These are phyloP conservation scores for Boletus edulis DNA, from an alignment of 768 basidiomycete genomes.

Conservation along the genomic window DNA sequence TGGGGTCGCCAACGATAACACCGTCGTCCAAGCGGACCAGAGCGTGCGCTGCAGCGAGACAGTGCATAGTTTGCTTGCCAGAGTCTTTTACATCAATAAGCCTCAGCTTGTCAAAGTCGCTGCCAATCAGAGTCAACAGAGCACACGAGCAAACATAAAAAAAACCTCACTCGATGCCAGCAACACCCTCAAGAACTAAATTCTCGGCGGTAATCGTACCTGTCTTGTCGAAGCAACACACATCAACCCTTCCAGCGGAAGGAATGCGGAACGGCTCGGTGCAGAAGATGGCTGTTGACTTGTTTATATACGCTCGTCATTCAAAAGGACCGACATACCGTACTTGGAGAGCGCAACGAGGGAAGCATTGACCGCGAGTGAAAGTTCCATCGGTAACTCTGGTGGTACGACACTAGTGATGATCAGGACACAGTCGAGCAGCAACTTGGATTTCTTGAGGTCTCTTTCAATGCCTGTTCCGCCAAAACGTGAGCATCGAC, in stretches of 20 bases:
- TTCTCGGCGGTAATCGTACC: constrained; percentile 98
- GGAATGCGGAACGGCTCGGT: constrained; percentile 99
- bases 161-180: constrained; percentile 78
- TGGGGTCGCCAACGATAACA: constrained; percentile 93
- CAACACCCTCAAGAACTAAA: constrained; percentile 91
- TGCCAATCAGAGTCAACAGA: constrained; percentile 27
- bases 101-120: constrained; percentile 55
- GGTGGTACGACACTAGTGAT: constrained; percentile 98
- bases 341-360: constrained; percentile 91
- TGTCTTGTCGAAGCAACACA: constrained; percentile 99
- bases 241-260: constrained; percentile 91
- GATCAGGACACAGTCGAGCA: constrained; percentile 94
- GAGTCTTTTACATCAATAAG: constrained; percentile 80
- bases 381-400: constrained; percentile 97
- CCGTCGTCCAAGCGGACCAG: constrained; percentile 94
- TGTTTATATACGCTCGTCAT: neutral
- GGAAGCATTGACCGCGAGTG: constrained; percentile 92
- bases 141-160: neutral
- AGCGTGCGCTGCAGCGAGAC: constrained; percentile 93
- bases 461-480: constrained; percentile 80
- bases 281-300: constrained; percentile 84
- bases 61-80: constrained; percentile 73
- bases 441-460: constrained; percentile 90
- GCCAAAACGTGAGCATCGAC: constrained; percentile 5
- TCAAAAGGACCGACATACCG: constrained; percentile 47